Evolutionary conservation across 202 grass and related monocot species (phyloP).

Genomic region (Digitaria exilis): DNA sequence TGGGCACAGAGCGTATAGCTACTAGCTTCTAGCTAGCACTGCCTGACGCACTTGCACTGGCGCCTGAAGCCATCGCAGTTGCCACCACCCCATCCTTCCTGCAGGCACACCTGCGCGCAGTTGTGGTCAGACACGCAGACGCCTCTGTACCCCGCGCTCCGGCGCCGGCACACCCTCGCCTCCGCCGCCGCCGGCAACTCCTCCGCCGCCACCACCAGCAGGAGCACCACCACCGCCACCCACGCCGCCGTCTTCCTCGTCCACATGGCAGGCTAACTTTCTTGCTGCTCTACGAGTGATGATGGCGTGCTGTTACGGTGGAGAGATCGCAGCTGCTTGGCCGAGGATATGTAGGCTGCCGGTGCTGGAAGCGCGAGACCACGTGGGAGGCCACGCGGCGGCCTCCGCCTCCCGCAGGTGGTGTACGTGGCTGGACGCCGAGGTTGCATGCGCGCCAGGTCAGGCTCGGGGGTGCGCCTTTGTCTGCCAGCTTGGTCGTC

Average conservation of each 20-base stretch:
- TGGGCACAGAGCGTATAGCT: too few relatives aligned
- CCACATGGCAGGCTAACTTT: slow-evolving; percentile 25
- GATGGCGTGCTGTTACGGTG: too few relatives aligned
- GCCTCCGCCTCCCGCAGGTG: too few relatives aligned
- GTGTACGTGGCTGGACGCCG: too few relatives aligned
- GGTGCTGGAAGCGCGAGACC: too few relatives aligned
- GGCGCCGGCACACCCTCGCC: slow-evolving; percentile 38
- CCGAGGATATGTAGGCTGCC: too few relatives aligned
- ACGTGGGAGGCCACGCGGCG: too few relatives aligned
- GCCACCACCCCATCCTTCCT: slow-evolving; percentile 55
- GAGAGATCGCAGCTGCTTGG: too few relatives aligned
- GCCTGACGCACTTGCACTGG: slow-evolving; percentile 48
- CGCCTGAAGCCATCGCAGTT: slow-evolving; percentile 44
- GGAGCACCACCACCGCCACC: slow-evolving; percentile 27
- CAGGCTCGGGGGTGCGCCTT: not conserved
- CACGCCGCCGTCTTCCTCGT: slow-evolving; percentile 34
- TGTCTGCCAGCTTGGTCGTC: too few relatives aligned
- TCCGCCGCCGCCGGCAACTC: slow-evolving; percentile 29
- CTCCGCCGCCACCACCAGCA: slow-evolving; percentile 38
- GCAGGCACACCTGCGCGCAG: slow-evolving; percentile 42
- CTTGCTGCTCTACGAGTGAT: too few relatives aligned
- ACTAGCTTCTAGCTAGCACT: slow-evolving; percentile 50
- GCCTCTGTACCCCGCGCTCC: slow-evolving; percentile 54
- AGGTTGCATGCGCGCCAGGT: slow-evolving; percentile 26
- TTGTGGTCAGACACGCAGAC: slow-evolving; percentile 35